Evolutionary conservation across 1,284 basidiomycete species (phyloP), one percentile per base, ranked within the genome.

Genomic region (Dichomitus squalens): DNA sequence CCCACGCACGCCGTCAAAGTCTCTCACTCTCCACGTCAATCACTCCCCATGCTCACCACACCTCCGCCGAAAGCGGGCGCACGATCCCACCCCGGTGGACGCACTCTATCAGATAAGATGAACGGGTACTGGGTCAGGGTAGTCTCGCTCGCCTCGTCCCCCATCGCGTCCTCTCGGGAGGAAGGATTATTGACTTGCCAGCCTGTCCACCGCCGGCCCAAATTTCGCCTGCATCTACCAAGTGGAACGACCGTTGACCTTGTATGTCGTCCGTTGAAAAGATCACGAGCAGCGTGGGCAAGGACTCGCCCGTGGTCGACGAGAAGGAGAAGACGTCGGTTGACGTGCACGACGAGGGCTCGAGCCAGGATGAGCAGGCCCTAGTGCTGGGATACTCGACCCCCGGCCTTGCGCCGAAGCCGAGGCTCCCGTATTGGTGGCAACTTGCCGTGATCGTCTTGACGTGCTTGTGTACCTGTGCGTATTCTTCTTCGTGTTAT

Each of bases 61-160:
- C 48, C 29, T 35, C 49, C 23, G 33, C 48, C 48, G 23, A 25
- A 40, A 35, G 41, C 38, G 34, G 43, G 31, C 29, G 34, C 29
- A 16, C 38, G 23, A 44, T 49, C 52, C 57, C 41, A 29, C 27
- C 29, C 11, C 31, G 39, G 27, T 51, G 47, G 34, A 35, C 14
- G 23, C 29, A 4, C 39, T 31, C 29, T 60, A 72, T 72, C 70
- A 66, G 70, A 72, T 72, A 72, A 72, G 70, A 72, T 72, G 69
- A 54, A 57, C 50, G 9, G 21, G 20, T 12, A 8, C 39, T 14
- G 36, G 39, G 25, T 14, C 33, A 31, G 34, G 34, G 35, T 27
- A 16, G 51, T 36, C 55, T 55, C 51, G 43, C 58, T 49, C 41
- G 58, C 53, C 60, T 63, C 57, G 31, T 50, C 55, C 46, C 55